Evolutionary conservation across 1,139 yeast genomes (phyloP), one percentile per base, ranked within the genome.

Genomic region (Sugiyamaella sp.): DNA sequence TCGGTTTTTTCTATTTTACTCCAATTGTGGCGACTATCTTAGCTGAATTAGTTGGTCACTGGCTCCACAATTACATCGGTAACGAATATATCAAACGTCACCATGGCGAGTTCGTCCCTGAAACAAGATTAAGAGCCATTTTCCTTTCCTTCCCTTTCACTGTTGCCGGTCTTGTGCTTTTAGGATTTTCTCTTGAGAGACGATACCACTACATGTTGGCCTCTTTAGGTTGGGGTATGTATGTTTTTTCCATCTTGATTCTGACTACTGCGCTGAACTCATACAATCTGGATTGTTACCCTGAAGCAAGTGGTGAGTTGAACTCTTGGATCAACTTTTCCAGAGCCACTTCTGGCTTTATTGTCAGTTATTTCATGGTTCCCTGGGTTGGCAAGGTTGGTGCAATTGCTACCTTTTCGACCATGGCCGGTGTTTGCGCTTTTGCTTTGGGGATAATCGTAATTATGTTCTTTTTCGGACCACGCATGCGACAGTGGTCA

Each of bases 51-150:
- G 20, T 45, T 22, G 56, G 56, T 29, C 56, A 53, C 20, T 53
- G 56, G 56, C 51, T 53, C 21, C 56, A 53, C 37, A 53, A 53
- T 39, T 24, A 24, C 29, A 49, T 53, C 20, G 56, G 49, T n/a
- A 32, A 38, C 37, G 10, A 32, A 17, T 49, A 53, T 37, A 46
- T 49, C 38, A 45, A 46, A 17, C 43, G 39, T 2, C 51, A 53
- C 35, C 32, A 49, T 25, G 56, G 56, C 14, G 27, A 46, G 22
- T 47, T 53, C 16, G 21, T 24, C 3, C 53, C 56, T 1, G 56
- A 53, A 40, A 38, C 41, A 2, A 38, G 56, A 41, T 43, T 53
- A 14, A 21, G 22, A 16, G 56, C 56, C 16, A 39, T 44, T 19
- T 44, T 53, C 22, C 9, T 53, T 24, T 38, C 56, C 12, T 27